Evolutionary conservation across 1,284 basidiomycete species (phyloP), one percentile per base, ranked within the genome.

Genomic region (Ceratobasidium sp.): DNA sequence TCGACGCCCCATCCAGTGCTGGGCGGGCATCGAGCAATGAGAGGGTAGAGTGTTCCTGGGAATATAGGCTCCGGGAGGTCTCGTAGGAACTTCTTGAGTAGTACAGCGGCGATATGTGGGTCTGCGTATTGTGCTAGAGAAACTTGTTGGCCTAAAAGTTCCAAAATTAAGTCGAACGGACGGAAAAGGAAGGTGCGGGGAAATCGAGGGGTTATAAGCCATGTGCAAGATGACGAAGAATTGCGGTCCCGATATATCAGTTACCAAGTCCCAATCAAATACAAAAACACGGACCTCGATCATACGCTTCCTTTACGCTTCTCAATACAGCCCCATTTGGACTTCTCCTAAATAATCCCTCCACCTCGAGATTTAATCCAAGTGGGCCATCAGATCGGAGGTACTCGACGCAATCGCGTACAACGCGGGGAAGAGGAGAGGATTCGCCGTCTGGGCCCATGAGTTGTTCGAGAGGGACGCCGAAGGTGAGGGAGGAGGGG

Each of bases 391-490:
- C 89, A 71, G 84, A 85, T 30, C 90, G 84, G 18, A 95, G 80
- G 77, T 87, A 93, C 73, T 89, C 88, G 52, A 91, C 90, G 46
- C 87, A 88, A 77, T 95, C 94, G 76, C 86, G 89, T 47, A 95
- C 86, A 0, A 94, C 91, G 21, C 91, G 83, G 3, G 94, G 93
- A 18, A 95, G 82, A 9, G 90, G 88, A 52, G 89, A 89, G 77
- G 91, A 91, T 82, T 94, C 92, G 18, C 92, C 93, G 72, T 90
- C 84, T 73, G 85, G 88, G 8, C 93, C 93, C 93, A 95, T 95
- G 28, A 94, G 79, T 32, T 91, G 87, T 76, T 91, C 90, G 13
- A 95, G 82, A 1, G 91, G 88, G 0, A 94, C 90, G 9, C 93
- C 92, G 77, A 95, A 95, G 21, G 90, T 62, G 0, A 70, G 81